A percentile compares a stretch with the other conserved stretches of the same genome.
Evolutionary conservation across 164 flowering plant genomes (phyloP).

Genomic region (Saururus chinensis): DNA sequence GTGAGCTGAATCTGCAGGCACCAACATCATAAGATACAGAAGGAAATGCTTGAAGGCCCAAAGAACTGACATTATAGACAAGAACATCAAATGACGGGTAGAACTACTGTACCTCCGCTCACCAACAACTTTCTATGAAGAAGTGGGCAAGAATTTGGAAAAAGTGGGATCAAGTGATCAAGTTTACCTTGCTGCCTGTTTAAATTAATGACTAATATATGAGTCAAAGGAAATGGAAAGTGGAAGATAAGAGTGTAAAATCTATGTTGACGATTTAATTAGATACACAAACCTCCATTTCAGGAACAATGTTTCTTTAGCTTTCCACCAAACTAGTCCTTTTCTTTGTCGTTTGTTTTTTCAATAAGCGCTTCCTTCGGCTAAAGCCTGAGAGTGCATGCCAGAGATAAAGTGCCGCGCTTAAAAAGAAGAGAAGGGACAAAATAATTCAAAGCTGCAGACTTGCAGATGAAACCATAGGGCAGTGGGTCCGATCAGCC

Average conservation of each 20-base stretch:
- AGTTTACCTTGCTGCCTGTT: too few species aligned
- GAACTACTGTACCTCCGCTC: background rate
- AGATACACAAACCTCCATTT: background rate
- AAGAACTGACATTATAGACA: background rate
- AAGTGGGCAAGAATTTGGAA: too few species aligned
- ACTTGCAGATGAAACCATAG: too few species aligned
- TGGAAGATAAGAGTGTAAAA: background rate
- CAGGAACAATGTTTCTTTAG: too few species aligned
- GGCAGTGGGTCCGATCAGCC: background rate
- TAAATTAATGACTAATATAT: background rate
- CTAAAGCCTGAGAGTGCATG: background rate
- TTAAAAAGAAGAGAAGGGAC: background rate
- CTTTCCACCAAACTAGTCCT: too few species aligned
- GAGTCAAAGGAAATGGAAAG: background rate
- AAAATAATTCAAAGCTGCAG: background rate
- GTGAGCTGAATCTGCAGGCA: background rate
- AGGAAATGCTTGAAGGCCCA: constrained; percentile 2
- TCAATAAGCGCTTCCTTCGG: too few species aligned
- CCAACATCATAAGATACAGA: constrained; percentile 1
- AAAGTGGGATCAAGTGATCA: too few species aligned
- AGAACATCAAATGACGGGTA: background rate
- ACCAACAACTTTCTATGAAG: too few species aligned
- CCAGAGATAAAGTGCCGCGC: background rate
- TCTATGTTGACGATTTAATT: too few species aligned
- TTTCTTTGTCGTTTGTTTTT: too few species aligned